Evolutionary conservation across 2,329 filamentous ascomycete genomes (phyloP).

Genomic region (Endocalyx cinctus): DNA sequence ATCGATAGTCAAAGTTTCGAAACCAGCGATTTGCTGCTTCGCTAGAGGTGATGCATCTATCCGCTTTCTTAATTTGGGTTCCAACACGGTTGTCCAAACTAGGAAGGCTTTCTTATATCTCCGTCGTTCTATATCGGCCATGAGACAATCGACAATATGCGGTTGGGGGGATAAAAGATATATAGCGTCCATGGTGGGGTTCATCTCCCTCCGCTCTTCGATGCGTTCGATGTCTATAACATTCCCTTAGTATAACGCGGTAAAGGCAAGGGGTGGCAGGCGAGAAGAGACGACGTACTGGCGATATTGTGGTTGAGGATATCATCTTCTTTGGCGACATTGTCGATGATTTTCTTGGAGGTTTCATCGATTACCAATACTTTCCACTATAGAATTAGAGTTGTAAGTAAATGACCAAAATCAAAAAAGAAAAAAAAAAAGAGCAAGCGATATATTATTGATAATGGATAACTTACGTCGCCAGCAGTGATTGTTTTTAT

Average conservation of each 20-base stretch:
- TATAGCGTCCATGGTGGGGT: constrained; percentile 88
- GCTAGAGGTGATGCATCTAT: constrained; percentile 68
- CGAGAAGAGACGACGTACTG: too few relatives aligned
- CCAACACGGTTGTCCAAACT: constrained; percentile 78
- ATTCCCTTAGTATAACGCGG: constrained; percentile 17
- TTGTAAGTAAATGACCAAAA: too few relatives aligned
- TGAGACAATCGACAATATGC: constrained; percentile 87
- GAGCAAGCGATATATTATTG: too few relatives aligned
- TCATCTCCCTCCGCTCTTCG: constrained; percentile 76
- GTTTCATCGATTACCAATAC: constrained; percentile 83
- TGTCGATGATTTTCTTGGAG: constrained; percentile 82
- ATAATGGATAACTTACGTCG: constrained; percentile 60
- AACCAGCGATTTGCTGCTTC: constrained; percentile 71
- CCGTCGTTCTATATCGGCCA: constrained; percentile 83
- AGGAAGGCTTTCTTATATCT: constrained; percentile 77
- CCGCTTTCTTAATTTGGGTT: constrained; percentile 64
- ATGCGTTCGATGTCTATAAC: constrained; percentile 84
- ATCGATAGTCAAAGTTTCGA: constrained; percentile 79
- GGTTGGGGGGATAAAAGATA: constrained; percentile 84
- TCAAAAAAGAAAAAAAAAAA: too few relatives aligned
- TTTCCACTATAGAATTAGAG: constrained; percentile 71
- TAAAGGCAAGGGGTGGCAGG: too few relatives aligned
- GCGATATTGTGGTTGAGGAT: constrained; percentile 96
- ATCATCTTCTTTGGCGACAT: constrained; percentile 90
- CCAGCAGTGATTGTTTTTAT: constrained; percentile 75